Conservation (phyloP, 2,329 filamentous ascomycete species). For the Aspergillus eucalypticola region DNA sequence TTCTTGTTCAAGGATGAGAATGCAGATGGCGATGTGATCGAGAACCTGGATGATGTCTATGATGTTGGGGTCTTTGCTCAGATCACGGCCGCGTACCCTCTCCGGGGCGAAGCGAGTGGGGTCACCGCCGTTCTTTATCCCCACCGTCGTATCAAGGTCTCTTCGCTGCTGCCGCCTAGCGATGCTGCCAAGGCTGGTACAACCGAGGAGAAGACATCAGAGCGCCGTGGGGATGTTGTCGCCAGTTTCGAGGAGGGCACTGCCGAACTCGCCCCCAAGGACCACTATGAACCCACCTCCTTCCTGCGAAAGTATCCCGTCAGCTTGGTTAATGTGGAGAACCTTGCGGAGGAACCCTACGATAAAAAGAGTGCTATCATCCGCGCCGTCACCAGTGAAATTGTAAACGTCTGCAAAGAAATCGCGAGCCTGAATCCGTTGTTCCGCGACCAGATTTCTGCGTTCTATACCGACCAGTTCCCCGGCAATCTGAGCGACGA, state of each 20-base stretch:
- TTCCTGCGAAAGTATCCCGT: constrained; percentile 91
- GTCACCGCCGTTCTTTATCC: constrained; percentile 95
- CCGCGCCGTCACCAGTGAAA: constrained; percentile 91
- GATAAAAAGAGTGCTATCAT: constrained; percentile 89
- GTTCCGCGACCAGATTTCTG: constrained; percentile 95
- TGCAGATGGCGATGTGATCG: constrained; percentile 90
- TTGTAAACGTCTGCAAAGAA: constrained; percentile 98
- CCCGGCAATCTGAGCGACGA: constrained; percentile 94
- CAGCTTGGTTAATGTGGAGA: constrained; percentile 93
- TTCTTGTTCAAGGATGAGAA: constrained; percentile 97
- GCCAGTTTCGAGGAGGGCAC: constrained; percentile 90
- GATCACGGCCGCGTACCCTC: constrained; percentile 93
- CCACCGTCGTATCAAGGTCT: constrained; percentile 89
- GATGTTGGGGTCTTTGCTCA: constrained; percentile 97
- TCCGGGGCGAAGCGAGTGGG: constrained; percentile 74
- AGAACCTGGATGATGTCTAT: constrained; percentile 86
- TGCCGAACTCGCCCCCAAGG: constrained; percentile 57
- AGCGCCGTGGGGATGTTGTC: constrained; percentile 89
- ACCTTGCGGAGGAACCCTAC: constrained; percentile 82
- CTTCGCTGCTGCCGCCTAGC: constrained; percentile 72
- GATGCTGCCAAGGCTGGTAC: constrained; percentile 35
- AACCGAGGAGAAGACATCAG: constrained; percentile 49
- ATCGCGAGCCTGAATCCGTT: constrained; percentile 90
- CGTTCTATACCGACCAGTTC: constrained; percentile 93
- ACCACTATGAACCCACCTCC: constrained; percentile 80